Percentiles rank a stretch among this genome's conserved stretches.
phyloP scores from a whole-genome alignment of 2,329 filamentous ascomycete genomes.

The Diplocarpon rosae region DNA sequence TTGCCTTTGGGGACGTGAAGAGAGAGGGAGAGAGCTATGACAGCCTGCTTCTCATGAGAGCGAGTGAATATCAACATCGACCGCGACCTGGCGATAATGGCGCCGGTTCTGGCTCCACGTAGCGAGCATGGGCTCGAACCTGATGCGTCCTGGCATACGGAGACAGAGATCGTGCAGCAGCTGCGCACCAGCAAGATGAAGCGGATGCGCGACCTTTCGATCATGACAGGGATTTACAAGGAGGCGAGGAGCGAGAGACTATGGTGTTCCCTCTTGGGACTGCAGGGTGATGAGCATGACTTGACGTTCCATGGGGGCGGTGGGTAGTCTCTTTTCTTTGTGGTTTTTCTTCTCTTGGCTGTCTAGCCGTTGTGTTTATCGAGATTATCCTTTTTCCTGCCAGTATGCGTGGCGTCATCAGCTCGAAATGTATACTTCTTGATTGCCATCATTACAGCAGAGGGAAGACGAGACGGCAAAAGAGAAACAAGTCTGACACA shows the following conservation, averaged over 20 bases:
- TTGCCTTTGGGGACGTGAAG: too few species aligned
- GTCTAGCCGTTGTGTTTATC: too few species aligned
- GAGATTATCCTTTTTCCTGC: too few species aligned
- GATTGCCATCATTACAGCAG: too few species aligned
- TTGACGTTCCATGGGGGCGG: slow-evolving; percentile 47
- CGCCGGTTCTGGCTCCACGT: slow-evolving; percentile 5
- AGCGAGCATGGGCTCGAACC: slow-evolving; percentile 1
- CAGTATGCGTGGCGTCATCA: too few species aligned
- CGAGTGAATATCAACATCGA: not conserved
- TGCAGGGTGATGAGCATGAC: slow-evolving; percentile 51
- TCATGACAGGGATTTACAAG: slow-evolving; percentile 41
- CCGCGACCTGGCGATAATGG: slow-evolving; percentile 8
- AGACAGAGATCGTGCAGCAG: slow-evolving; percentile 35
- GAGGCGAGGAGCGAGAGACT: slow-evolving; percentile 10
- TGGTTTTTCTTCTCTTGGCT: too few species aligned
- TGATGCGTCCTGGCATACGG: slow-evolving; percentile 11
- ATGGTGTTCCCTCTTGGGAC: slow-evolving; percentile 30
- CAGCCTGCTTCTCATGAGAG: too few species aligned
- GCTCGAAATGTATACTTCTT: too few species aligned
- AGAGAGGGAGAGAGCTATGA: too few species aligned
- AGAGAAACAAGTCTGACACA: too few species aligned
- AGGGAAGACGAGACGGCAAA: too few species aligned
- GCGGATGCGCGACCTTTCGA: slow-evolving; percentile 38
- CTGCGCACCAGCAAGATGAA: slow-evolving; percentile 47
- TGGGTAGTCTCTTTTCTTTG: too few species aligned